Evolutionary conservation across 2,329 filamentous ascomycete genomes (phyloP).

Genomic region (Botryosphaeria agaves): DNA sequence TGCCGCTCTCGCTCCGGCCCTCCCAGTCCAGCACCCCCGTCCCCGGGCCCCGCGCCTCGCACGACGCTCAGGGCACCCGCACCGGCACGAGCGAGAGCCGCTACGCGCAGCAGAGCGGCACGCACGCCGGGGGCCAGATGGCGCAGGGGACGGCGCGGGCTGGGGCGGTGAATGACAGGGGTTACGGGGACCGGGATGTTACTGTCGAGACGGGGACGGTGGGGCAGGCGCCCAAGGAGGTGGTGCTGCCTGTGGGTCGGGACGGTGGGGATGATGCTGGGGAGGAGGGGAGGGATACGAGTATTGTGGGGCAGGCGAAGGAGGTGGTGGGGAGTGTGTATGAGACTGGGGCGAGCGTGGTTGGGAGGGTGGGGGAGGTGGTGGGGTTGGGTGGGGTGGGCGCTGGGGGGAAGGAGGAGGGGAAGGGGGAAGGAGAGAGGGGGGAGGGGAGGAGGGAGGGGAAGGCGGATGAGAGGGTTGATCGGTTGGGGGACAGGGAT

Average conservation of each 20-base stretch:
- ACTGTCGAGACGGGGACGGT: slow-evolving; percentile 31
- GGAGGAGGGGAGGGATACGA: slow-evolving; percentile 15
- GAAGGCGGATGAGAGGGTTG: slow-evolving; percentile 14
- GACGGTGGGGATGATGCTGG: slow-evolving; percentile 4
- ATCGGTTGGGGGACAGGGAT: slow-evolving; percentile 11
- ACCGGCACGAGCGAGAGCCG: slow-evolving; percentile 23
- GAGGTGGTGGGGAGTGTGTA: slow-evolving; percentile 14
- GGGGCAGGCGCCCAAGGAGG: slow-evolving; percentile 31
- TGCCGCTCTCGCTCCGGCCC: too few species aligned
- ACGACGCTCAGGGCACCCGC: slow-evolving; percentile 4
- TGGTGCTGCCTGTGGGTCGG: slow-evolving; percentile 14
- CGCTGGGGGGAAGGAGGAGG: slow-evolving; percentile 8
- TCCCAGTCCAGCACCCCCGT: too few species aligned
- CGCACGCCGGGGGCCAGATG: slow-evolving; percentile 25
- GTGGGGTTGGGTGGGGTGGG: slow-evolving; percentile 12
- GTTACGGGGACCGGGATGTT: slow-evolving; percentile 24
- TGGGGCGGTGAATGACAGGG: slow-evolving; percentile 22
- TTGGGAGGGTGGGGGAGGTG: slow-evolving; percentile 13
- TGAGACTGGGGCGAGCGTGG: slow-evolving; percentile 7
- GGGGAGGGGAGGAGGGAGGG: slow-evolving; percentile 5
- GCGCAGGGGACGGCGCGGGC: slow-evolving; percentile 25
- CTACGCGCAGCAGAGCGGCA: slow-evolving; percentile 22
- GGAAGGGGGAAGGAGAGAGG: slow-evolving; percentile 5
- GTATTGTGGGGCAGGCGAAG: slow-evolving; percentile 26
- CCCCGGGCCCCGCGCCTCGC: too few species aligned